Conservation (phyloP, 2,329 filamentous ascomycete genomes). For the Claviceps citrina region DNA sequence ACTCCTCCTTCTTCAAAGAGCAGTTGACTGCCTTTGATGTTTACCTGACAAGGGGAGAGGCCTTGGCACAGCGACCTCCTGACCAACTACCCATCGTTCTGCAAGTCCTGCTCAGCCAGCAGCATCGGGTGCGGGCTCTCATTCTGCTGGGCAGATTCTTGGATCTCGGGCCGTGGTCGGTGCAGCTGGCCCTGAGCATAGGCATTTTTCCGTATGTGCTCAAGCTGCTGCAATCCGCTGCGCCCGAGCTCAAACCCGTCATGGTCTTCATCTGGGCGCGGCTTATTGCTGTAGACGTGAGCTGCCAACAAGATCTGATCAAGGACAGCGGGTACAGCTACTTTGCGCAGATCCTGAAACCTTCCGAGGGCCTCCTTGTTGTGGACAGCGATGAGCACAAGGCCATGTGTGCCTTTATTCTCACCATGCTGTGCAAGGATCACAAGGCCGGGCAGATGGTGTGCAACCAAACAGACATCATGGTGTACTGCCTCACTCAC, state of each 20-base stretch:
- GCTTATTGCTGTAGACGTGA: slow-evolving; percentile 85
- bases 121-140: slow-evolving; percentile 77
- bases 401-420: slow-evolving; percentile 96
- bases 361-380: slow-evolving; percentile 67
- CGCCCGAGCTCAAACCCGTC: slow-evolving; percentile 84
- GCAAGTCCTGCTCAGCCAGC: slow-evolving; percentile 88
- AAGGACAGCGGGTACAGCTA: slow-evolving; percentile 97
- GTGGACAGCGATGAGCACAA: slow-evolving; percentile 86
- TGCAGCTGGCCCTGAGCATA: slow-evolving; percentile 93
- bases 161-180: slow-evolving; percentile 92
- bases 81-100: slow-evolving; percentile 93
- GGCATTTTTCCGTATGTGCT: slow-evolving; percentile 98
- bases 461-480: slow-evolving; percentile 78
- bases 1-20: slow-evolving; percentile 92
- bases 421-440: slow-evolving; percentile 91
- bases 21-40: slow-evolving; percentile 95
- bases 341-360: slow-evolving; percentile 84
- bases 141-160: slow-evolving; percentile 87
- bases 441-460: slow-evolving; percentile 86
- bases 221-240: slow-evolving; percentile 88
- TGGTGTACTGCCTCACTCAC: slow-evolving; percentile 73
- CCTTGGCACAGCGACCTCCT: slow-evolving; percentile 70
- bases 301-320: slow-evolving; percentile 81
- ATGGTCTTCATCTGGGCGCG: slow-evolving; percentile 99
- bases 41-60: slow-evolving; percentile 68